Evolutionary conservation across 2,329 filamentous ascomycete genomes (phyloP).

Genomic region (Dothistroma septosporum): DNA sequence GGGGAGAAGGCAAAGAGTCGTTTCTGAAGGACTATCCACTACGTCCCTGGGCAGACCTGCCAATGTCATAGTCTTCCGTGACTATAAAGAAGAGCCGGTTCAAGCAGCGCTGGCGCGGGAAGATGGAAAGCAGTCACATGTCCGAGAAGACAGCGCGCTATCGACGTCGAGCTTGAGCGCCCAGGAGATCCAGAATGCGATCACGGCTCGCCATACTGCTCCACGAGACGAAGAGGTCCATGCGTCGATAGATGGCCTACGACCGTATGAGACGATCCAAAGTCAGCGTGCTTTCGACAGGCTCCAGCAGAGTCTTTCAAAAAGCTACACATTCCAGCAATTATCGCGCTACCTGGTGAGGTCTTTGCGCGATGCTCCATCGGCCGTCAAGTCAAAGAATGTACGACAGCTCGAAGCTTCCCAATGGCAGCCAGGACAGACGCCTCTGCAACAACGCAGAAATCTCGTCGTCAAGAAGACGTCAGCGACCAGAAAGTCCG

Average conservation of each 20-base stretch:
- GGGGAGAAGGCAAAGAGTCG: conserved; percentile 26
- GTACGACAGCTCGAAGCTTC: conserved; percentile 4
- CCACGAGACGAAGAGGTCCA: conserved; percentile 27
- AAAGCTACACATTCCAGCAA: conserved; percentile 27
- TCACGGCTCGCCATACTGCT: conserved; percentile 13
- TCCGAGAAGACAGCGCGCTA: background rate
- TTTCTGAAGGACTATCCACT: conserved; percentile 21
- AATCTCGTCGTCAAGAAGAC: conserved; percentile 8
- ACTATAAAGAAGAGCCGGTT: conserved; percentile 9
- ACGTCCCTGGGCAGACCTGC: conserved; percentile 26
- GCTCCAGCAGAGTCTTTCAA: conserved; percentile 19
- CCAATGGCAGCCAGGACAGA: conserved; percentile 26
- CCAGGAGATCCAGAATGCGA: conserved; percentile 23
- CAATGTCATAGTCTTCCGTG: conserved; percentile 22
- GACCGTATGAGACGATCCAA: conserved; percentile 22
- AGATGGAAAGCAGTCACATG: background rate
- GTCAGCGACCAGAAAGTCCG: conserved; percentile 12
- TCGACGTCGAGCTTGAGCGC: conserved; percentile 17
- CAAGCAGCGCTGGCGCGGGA: background rate
- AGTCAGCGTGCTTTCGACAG: conserved; percentile 21
- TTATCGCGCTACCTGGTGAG: conserved; percentile 23
- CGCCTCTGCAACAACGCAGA: conserved; percentile 23
- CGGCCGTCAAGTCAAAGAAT: conserved; percentile 1
- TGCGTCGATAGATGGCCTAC: conserved; percentile 28
- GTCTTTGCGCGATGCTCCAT: background rate